Evolutionary conservation across 2,329 filamentous ascomycete genomes (phyloP).

Genomic region (Calonectria hawksworthii): DNA sequence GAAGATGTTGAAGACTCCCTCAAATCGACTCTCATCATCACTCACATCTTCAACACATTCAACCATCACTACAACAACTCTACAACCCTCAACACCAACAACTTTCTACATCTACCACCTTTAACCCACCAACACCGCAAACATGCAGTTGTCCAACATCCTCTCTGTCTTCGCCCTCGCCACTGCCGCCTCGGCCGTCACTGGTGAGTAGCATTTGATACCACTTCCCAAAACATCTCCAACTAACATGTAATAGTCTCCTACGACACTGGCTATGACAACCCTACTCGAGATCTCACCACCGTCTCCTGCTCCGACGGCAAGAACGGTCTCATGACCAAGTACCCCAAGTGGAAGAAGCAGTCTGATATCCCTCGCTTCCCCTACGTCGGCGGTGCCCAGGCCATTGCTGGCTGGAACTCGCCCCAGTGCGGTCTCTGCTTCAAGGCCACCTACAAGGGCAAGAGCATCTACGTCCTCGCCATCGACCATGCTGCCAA

Average conservation of each 20-base stretch:
- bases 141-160: slow-evolving; percentile 54
- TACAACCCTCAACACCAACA: not conserved
- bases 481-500: slow-evolving; percentile 66
- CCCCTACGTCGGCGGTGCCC: slow-evolving; percentile 68
- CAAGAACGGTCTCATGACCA: slow-evolving; percentile 73
- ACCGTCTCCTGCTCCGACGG: slow-evolving; percentile 78
- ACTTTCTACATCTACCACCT: not conserved
- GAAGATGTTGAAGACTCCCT: not conserved
- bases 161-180: slow-evolving; percentile 55
- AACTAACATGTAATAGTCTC: slow-evolving; percentile 63
- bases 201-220: slow-evolving; percentile 42
- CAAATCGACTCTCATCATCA: not conserved
- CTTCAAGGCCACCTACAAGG: slow-evolving; percentile 67
- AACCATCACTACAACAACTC: slow-evolving; percentile 7
- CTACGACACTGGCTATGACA: slow-evolving; percentile 81
- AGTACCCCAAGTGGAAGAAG: slow-evolving; percentile 69
- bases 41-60: not conserved
- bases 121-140: slow-evolving; percentile 7
- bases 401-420: slow-evolving; percentile 68
- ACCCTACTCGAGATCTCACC: slow-evolving; percentile 66
- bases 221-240: not conserved
- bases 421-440: slow-evolving; percentile 70
- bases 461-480: slow-evolving; percentile 66
- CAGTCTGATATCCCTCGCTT: slow-evolving; percentile 65
- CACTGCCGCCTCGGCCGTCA: slow-evolving; percentile 53